These are phyloP conservation scores for Eutypella sp. DNA, from an alignment of 2,329 filamentous ascomycete species.

Conservation along the genomic window DNA sequence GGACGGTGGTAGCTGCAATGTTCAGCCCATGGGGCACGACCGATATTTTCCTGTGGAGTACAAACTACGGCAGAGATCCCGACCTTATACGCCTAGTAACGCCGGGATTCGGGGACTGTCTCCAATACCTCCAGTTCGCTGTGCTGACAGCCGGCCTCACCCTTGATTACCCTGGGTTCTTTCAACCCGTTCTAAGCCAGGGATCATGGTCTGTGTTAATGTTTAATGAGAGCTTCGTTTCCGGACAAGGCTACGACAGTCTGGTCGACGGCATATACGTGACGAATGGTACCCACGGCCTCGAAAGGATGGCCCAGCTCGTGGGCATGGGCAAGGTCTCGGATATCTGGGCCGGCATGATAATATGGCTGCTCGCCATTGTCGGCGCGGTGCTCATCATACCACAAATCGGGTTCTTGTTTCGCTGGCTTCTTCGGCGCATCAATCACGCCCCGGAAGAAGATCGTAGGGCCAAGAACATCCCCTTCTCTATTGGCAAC, in stretches of 20 bases:
- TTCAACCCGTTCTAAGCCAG: slow-evolving; percentile 85
- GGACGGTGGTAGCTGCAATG: slow-evolving; percentile 78
- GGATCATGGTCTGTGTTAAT: slow-evolving; percentile 84
- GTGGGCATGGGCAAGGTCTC: slow-evolving; percentile 70
- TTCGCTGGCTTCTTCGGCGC: slow-evolving; percentile 70
- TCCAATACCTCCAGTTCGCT: slow-evolving; percentile 95
- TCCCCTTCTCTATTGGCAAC: slow-evolving; percentile 79
- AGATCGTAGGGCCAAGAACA: slow-evolving; percentile 84
- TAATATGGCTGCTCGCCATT: slow-evolving; percentile 81
- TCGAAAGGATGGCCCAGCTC: slow-evolving; percentile 74
- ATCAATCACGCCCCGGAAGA: slow-evolving; percentile 72
- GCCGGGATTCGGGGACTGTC: slow-evolving; percentile 90
- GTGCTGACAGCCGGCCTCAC: slow-evolving; percentile 82
- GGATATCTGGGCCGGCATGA: slow-evolving; percentile 93
- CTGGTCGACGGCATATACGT: slow-evolving; percentile 83
- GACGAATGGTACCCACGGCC: slow-evolving; percentile 70
- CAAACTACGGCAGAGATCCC: slow-evolving; percentile 91
- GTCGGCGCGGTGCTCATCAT: slow-evolving; percentile 62
- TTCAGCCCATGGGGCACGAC: slow-evolving; percentile 91
- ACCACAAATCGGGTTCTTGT: slow-evolving; percentile 70
- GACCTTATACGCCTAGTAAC: slow-evolving; percentile 90
- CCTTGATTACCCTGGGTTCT: slow-evolving; percentile 88
- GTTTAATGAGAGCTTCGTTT: slow-evolving; percentile 89
- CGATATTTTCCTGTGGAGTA: slow-evolving; percentile 93
- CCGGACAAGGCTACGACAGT: slow-evolving; percentile 57